Evolutionary conservation across 345 rosid genomes (phyloP), one percentile per base, ranked within the genome.

Genomic region (Lepidium aucheri): DNA sequence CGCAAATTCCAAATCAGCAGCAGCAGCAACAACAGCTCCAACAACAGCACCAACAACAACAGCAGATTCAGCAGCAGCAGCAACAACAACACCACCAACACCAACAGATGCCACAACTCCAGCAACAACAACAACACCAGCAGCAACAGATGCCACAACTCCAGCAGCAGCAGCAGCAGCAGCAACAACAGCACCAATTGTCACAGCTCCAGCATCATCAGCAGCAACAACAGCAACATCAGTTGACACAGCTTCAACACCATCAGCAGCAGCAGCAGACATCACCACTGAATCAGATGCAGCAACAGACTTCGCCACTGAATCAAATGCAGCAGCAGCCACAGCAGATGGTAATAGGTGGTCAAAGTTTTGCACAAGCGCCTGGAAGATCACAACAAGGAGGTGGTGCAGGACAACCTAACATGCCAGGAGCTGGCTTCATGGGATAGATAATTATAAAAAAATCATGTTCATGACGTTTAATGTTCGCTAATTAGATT

Each of bases 1-100:
- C 97, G 0, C 95, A 94, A 80, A 79, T 86, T 69, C 70, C 90
- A 4, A 88, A 83, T 77, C 95, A 83, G 78, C 96, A 73, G 7
- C 81, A 76, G 17, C 85, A 76, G 17, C 77, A 54, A 6, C 78
- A 63, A 13, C 79, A 53, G 6, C 69, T 6, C 2, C 78, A 68
- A 2, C 77, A 62, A 17, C 74, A 74, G 47, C 68, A 30, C 5
- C 75, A 45, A 0, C 87, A 71, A 4, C 77, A 54, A 10, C 75
- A 66, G 24, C 77, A 68, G 43, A 74, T 55, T 9, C 72, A 59
- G 10, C 84, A 57, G 0, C 84, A 65, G 0, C 81, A 69, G 0
- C 86, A 77, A 12, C 80, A 74, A 44, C 83, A 67, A 7, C 79
- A 49, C 2, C 85, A 59, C 4, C 84, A 68, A 7, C 80, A 69